Evolutionary conservation across 23 red algal species (phyloP), one percentile per base, ranked within the genome.

Genomic region (Cyanidioschyzon merolae): DNA sequence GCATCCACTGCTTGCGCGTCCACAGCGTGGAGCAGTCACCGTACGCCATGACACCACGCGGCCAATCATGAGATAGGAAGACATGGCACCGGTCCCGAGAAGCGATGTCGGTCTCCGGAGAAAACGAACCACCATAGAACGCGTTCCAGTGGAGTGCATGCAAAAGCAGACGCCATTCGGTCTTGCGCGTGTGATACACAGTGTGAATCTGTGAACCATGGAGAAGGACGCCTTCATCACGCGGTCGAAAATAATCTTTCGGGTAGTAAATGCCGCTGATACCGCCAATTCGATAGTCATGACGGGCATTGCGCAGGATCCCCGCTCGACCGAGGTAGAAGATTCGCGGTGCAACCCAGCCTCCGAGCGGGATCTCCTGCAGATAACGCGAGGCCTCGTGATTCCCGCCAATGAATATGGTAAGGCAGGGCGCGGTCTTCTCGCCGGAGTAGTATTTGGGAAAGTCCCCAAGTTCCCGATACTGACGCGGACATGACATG

Each of bases 31-130:
- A 39, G 58, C 80, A 39, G 40, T 90, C 77, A 34, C 92, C 92
- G 37, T 80, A 83, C 16, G 59, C 76, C 36, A 79, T 58, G 25
- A 96, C 84, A 0, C 88, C 85, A 24, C 80, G 74, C 1, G 92
- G 92, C 92, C 92, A 96, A 74, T 96, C 92, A 75, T 96, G 92
- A 34, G 76, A 79, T 24, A 96, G 1, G 67, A 96, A 79, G 29
- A 96, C 83, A 79, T 96, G 86, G n/a, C 89, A 50, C 37, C 80
- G 80, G 0, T 27, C 32, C 2, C 36, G 40, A 25, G 83, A 16
- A 7, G 7, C 68, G 12, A 58, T n/a, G 16, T 0, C 38, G 1
- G 1, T 17, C 34, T 0, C 77, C 16, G 16, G 12, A 7, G 63
- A 1, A 37, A 16, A 21, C 51, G 18, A 18, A 21, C 18, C 37